Evolutionary conservation across 805 yeast genomes (phyloP).

Genomic region (Zygotorulaspora sp.): DNA sequence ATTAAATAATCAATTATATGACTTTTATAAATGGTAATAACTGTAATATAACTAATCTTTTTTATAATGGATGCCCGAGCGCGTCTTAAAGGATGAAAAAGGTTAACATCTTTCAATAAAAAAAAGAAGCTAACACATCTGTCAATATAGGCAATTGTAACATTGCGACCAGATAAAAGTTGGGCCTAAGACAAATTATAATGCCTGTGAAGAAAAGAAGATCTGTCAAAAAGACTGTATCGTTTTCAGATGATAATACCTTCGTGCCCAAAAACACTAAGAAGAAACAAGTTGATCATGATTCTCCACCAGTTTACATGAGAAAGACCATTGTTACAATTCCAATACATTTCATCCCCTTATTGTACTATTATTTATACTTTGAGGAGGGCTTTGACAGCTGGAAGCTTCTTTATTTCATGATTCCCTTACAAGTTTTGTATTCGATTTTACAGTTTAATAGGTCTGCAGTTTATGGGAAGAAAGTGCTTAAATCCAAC

Average conservation of each 20-base stretch:
- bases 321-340: conserved; percentile 27
- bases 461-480: conserved; percentile 33
- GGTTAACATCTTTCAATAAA: too few relatives aligned
- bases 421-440: conserved; percentile 35
- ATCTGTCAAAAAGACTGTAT: conserved; percentile 27
- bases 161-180: too few relatives aligned
- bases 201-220: conserved; percentile 27
- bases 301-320: conserved; percentile 35
- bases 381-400: conserved; percentile 27
- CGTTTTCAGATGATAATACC: conserved; percentile 35
- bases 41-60: conserved; percentile 21
- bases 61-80: conserved; percentile 29
- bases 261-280: conserved; percentile 22
- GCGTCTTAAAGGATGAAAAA: too few relatives aligned
- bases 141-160: too few relatives aligned
- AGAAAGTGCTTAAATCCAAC: conserved; percentile 32
- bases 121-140: too few relatives aligned
- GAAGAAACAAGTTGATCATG: conserved; percentile 23
- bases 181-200: background rate
- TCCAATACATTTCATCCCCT: conserved; percentile 33
- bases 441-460: conserved; percentile 37
- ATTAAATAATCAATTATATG: background rate
- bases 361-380: conserved; percentile 34
- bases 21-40: conserved; percentile 11
- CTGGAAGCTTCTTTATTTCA: conserved; percentile 25